Evolutionary conservation across 2,329 filamentous ascomycete genomes (phyloP).

Genomic region (Bertia moriformis): DNA sequence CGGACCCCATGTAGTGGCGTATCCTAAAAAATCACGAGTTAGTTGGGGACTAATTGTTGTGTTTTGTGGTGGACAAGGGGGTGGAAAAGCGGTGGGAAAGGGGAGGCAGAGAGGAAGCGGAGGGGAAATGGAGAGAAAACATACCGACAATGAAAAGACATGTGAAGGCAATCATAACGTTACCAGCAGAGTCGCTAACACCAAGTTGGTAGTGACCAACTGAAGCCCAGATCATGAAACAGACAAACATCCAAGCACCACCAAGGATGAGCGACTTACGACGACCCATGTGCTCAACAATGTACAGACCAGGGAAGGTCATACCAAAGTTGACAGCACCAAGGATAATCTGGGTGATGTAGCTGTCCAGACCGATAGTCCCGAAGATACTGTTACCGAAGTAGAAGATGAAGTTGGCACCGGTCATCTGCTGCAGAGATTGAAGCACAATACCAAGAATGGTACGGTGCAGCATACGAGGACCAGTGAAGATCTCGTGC

Average conservation of each 20-base stretch:
- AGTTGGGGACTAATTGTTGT: slow-evolving; percentile 6
- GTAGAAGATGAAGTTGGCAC: slow-evolving; percentile 56
- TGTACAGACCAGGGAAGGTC: slow-evolving; percentile 49
- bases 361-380: slow-evolving; percentile 46
- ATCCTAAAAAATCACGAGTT: too few relatives aligned
- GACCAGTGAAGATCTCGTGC: slow-evolving; percentile 52
- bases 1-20: slow-evolving; percentile 57
- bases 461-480: slow-evolving; percentile 51
- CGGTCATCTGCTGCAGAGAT: slow-evolving; percentile 54
- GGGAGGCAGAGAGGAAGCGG: slow-evolving; percentile 8
- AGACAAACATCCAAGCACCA: slow-evolving; percentile 43
- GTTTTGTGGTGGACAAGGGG: slow-evolving; percentile 3
- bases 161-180: slow-evolving; percentile 52
- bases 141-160: slow-evolving; percentile 51
- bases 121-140: slow-evolving; percentile 10
- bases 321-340: slow-evolving; percentile 52
- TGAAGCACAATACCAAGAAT: slow-evolving; percentile 47
- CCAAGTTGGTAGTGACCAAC: slow-evolving; percentile 30
- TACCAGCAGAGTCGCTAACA: slow-evolving; percentile 30
- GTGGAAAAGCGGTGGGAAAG: slow-evolving; percentile 7
- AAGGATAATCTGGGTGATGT: slow-evolving; percentile 54
- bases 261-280: slow-evolving; percentile 48
- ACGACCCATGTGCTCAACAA: slow-evolving; percentile 52
- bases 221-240: slow-evolving; percentile 33
- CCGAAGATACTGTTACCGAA: slow-evolving; percentile 53